Evolutionary conservation across 441 rosid species (phyloP).

Genomic region (Manihot esculenta): DNA sequence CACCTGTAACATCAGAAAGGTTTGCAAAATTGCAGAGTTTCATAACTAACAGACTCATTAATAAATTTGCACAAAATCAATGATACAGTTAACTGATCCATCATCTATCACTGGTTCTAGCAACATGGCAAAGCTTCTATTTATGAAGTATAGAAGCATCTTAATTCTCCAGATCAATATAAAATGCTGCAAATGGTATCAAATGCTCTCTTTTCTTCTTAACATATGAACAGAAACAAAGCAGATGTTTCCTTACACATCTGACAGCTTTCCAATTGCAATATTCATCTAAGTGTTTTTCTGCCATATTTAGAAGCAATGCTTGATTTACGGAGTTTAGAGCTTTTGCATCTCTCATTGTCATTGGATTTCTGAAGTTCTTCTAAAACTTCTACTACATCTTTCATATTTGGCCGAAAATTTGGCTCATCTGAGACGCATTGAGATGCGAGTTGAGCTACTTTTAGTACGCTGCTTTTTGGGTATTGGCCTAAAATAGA

Average conservation of each 20-base stretch:
- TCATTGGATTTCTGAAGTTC: slow-evolving; percentile 40
- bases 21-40: not conserved
- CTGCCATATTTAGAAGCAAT: slow-evolving; percentile 9
- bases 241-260: slow-evolving; percentile 31
- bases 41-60: not conserved
- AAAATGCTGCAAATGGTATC: not conserved
- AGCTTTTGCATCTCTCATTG: slow-evolving; percentile 1
- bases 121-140: not conserved
- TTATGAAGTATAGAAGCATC: not conserved
- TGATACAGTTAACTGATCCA: not conserved
- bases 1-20: not conserved
- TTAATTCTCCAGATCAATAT: not conserved
- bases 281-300: slow-evolving; percentile 6
- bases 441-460: slow-evolving; percentile 49
- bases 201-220: no score
- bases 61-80: not conserved
- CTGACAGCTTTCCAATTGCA: slow-evolving; percentile 18
- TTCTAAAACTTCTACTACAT: slow-evolving; percentile 51
- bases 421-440: slow-evolving; percentile 62
- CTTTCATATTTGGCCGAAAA: slow-evolving; percentile 57
- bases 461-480: slow-evolving; percentile 42
- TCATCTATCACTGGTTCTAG: not conserved
- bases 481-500: slow-evolving; percentile 61
- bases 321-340: slow-evolving; percentile 4
- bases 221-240: slow-evolving; percentile 26